phyloP scores from a whole-genome alignment of 306 rosid species.

The Malus asiatica region DNA sequence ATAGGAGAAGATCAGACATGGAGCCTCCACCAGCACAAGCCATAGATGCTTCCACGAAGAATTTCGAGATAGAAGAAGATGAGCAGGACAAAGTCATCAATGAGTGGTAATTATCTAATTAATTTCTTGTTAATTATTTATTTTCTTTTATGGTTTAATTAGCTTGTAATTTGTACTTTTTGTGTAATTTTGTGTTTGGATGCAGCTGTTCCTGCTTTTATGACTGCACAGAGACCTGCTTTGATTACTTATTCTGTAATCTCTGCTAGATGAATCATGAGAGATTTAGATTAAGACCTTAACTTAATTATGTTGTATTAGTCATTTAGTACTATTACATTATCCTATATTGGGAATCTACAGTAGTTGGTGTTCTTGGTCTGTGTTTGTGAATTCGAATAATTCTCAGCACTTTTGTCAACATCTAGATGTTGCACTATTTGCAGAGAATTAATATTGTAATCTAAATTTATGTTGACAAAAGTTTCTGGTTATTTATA shows the following conservation, averaged over 20 bases:
- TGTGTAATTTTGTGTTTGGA: not conserved
- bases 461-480: not conserved
- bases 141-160: not conserved
- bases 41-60: constrained; percentile 37
- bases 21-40: constrained; percentile 69
- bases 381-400: not conserved
- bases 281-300: not conserved
- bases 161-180: not conserved
- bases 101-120: constrained; percentile 34
- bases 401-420: no score
- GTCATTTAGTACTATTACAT: not conserved
- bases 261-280: constrained; percentile 21
- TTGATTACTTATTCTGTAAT: constrained; percentile 51
- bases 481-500: not conserved
- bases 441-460: no score
- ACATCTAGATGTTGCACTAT: no score
- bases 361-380: not conserved
- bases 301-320: not conserved
- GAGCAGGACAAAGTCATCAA: constrained; percentile 39
- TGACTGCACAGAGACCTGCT: constrained; percentile 38
- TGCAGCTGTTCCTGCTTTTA: constrained; percentile 69
- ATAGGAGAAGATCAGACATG: constrained; percentile 26
- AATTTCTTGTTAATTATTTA: not conserved
- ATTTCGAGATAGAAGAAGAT: constrained; percentile 23
- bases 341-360: not conserved